Evolutionary conservation across 495 filamentous ascomycete species (phyloP), one percentile per base, ranked within the genome.

Genomic region (Hypomontagnella submonticulosa): DNA sequence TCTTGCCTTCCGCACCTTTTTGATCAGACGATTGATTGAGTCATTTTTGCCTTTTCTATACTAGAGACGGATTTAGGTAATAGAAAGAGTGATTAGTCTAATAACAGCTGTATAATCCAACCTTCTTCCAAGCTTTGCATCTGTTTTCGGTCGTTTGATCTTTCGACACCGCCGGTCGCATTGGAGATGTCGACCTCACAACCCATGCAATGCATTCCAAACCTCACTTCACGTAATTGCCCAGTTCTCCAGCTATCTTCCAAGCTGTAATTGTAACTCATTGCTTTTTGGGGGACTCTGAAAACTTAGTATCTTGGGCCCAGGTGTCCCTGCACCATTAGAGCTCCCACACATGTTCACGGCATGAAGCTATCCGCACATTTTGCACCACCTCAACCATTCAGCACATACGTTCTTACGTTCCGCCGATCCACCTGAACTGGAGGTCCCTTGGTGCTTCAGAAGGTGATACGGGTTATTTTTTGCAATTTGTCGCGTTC

Each of bases 351-450:
- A 49, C 40, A 12, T 15, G 19, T 36, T 16, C 54, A 54, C 46
- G 33, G 57, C 56, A 61, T 77, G 78, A 80, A 78, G 79, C 78
- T 75, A 81, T 81, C 76, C 71, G 63, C 79, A 75, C 38, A 56
- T 47, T 56, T 56, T 64, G 55, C 54, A 53, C 44, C 36, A 59
- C 63, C 48, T 56, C 67, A 40, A 51, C 43, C 33, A 9, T 46
- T 15, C 48, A 57, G 33, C 59, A 36, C 13, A 27, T 44, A 57
- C 43, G 20, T 27, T 15, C 18, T 37, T 9, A 40, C 44, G 4
- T 52, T 23, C 16, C 7, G 3, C 37, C 32, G 1, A 44, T 55
- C 23, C 30, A 20, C 37, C 12, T 47, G n/a, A n/a, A 11, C 10
- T 0, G 12, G 56, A 12, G 30, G 16, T 47, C 4, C 9, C 19